phyloP scores from a whole-genome alignment of 345 rosid species.

The Eucalyptus coolabah region DNA sequence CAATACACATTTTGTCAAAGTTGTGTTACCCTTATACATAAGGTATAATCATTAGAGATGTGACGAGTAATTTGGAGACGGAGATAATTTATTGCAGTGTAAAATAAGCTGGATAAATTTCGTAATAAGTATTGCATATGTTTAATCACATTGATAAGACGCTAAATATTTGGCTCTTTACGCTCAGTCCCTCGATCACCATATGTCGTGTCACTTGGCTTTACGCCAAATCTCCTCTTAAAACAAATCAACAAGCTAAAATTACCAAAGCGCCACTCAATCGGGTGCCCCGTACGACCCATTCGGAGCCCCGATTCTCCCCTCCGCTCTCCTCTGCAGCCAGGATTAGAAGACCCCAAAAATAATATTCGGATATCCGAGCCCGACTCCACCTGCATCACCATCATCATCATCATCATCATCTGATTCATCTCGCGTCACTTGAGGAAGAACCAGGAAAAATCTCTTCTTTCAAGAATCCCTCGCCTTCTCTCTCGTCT shows the following conservation, averaged over 20 bases:
- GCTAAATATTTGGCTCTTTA: not conserved
- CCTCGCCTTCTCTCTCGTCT: not conserved
- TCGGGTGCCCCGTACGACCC: not conserved
- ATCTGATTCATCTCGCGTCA: not conserved
- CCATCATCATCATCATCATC: not conserved
- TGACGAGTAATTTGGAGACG: too few species aligned
- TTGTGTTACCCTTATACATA: not conserved
- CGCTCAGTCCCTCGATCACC: not conserved
- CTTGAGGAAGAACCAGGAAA: not conserved
- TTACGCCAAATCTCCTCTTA: not conserved
- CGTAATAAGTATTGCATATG: fast-evolving
- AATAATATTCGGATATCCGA: not conserved
- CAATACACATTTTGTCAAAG: not conserved
- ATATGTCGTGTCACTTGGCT: not conserved
- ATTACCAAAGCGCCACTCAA: not conserved
- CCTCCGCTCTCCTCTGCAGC: not conserved
- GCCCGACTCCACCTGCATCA: not conserved
- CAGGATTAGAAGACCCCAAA: not conserved
- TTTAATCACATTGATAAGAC: not conserved
- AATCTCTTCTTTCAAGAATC: not conserved
- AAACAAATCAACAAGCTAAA: not conserved
- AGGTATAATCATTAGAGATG: not conserved
- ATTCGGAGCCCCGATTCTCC: not conserved
- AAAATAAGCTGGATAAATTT: not conserved
- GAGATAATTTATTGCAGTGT: not conserved